A percentile compares a stretch with the other conserved stretches of the same genome.
These are phyloP conservation scores for Rhizopus sp. DNA, from an alignment of 371 early-diverging fungal species.

Conservation along the genomic window DNA sequence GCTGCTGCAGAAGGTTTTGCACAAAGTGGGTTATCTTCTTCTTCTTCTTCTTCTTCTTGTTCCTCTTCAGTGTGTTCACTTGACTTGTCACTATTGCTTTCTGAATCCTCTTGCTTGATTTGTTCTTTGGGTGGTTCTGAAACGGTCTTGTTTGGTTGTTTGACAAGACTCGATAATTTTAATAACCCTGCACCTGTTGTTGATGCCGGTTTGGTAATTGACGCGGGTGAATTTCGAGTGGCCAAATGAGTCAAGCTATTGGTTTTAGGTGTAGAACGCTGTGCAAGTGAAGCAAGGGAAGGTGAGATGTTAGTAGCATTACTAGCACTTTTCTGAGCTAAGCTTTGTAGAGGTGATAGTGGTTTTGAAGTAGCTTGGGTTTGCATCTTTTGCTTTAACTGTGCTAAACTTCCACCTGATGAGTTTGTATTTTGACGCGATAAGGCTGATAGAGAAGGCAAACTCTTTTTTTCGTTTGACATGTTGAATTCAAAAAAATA, in stretches of 20 bases:
- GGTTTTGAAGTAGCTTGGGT: constrained; percentile 4
- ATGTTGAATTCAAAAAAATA: background rate
- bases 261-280: constrained; percentile 18
- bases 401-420: constrained; percentile 7
- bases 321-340: constrained; percentile 30
- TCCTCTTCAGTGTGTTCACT: background rate
- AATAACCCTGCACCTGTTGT: background rate
- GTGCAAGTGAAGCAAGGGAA: constrained; percentile 37
- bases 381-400: constrained; percentile 24
- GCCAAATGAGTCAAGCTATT: constrained; percentile 28
- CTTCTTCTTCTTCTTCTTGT: constrained; percentile 3
- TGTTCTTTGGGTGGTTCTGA: background rate
- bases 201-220: background rate
- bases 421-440: constrained; percentile 14
- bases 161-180: background rate
- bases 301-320: constrained; percentile 15
- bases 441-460: constrained; percentile 20
- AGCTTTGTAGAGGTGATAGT: constrained; percentile 26
- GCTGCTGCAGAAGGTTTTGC: constrained; percentile 55
- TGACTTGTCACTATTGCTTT: background rate
- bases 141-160: background rate
- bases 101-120: background rate
- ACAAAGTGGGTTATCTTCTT: constrained; percentile 24
- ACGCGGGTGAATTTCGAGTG: constrained; percentile 4
- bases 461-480: constrained; percentile 5